Percentiles rank a stretch among this genome's conserved stretches.
phyloP scores from a whole-genome alignment of 495 filamentous ascomycete genomes.

The Trichocladium uniseriatum region DNA sequence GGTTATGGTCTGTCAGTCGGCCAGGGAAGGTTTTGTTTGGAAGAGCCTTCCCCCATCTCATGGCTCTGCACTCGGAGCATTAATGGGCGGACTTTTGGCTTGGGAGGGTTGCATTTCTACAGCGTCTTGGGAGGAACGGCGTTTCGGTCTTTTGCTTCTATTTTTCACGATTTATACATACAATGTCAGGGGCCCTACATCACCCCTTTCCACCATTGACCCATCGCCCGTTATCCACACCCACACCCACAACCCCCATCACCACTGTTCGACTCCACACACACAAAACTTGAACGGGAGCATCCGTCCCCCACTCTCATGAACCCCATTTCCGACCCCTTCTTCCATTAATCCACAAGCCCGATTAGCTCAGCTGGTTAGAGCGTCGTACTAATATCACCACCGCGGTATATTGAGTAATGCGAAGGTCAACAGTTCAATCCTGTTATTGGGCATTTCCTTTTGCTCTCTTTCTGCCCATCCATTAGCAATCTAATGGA shows the following conservation, averaged over 20 bases:
- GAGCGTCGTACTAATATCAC: conserved; percentile 9
- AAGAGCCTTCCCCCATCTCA: no score
- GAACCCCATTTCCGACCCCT: neutral
- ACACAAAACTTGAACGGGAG: no score
- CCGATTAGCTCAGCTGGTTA: conserved; percentile 13
- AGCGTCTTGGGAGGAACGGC: neutral
- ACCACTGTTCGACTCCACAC: no score
- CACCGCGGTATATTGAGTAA: neutral
- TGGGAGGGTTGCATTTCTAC: neutral
- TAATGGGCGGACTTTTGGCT: no score
- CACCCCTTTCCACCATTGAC: no score
- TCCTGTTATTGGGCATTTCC: conserved; percentile 16
- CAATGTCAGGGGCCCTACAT: no score
- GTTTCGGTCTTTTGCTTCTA: neutral
- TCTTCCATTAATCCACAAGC: conserved; percentile 1
- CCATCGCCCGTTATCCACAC: no score
- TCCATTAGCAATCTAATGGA: neutral
- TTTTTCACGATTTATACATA: neutral
- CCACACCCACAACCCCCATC: no score
- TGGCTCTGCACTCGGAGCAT: no score
- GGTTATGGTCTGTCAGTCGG: no score
- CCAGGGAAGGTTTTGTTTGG: neutral
- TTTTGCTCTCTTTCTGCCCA: neutral
- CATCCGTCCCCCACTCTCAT: neutral
- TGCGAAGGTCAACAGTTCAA: conserved; percentile 19